phyloP scores from a whole-genome alignment of 2,329 filamentous ascomycete genomes.

The Cercospora citrullina region DNA sequence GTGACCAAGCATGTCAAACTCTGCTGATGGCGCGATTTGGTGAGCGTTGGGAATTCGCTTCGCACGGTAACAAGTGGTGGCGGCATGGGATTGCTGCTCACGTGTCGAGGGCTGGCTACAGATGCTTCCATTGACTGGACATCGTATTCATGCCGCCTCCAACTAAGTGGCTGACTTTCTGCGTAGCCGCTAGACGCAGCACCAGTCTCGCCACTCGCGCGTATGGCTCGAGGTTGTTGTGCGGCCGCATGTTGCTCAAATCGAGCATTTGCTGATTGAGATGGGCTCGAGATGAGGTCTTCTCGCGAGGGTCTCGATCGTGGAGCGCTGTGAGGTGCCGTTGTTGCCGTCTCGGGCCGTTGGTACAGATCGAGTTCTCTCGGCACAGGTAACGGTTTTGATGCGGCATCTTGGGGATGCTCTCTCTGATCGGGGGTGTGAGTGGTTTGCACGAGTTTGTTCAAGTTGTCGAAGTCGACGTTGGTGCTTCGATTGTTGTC shows the following conservation, averaged over 20 bases:
- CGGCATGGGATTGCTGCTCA: conserved; percentile 80
- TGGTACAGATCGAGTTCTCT: conserved; percentile 58
- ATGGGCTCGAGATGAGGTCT: conserved; percentile 31
- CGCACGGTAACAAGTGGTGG: conserved; percentile 89
- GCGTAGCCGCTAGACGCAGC: conserved; percentile 74
- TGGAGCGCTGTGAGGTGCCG: conserved; percentile 14
- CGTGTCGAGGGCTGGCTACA: conserved; percentile 69
- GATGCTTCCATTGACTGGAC: conserved; percentile 93
- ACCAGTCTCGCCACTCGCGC: conserved; percentile 75
- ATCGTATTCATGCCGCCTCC: conserved; percentile 87
- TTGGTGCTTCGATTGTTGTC: conserved; percentile 93
- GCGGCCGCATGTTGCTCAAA: conserved; percentile 36
- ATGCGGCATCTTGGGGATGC: conserved; percentile 41
- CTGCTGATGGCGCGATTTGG: conserved; percentile 87
- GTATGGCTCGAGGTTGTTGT: conserved; percentile 63
- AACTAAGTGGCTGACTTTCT: conserved; percentile 67
- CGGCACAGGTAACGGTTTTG: conserved; percentile 41
- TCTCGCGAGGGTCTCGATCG: conserved; percentile 26
- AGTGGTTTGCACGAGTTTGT: conserved; percentile 83
- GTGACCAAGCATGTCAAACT: conserved; percentile 92
- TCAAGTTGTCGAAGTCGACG: conserved; percentile 79
- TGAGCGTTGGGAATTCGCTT: conserved; percentile 95
- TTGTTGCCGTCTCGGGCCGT: conserved; percentile 11
- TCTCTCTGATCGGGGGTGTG: conserved; percentile 51
- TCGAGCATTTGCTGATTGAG: conserved; percentile 15